Evolutionary conservation across 176 grass and related monocot species (phyloP), one percentile per base, ranked within the genome.

Genomic region (Neostapfia colusana): DNA sequence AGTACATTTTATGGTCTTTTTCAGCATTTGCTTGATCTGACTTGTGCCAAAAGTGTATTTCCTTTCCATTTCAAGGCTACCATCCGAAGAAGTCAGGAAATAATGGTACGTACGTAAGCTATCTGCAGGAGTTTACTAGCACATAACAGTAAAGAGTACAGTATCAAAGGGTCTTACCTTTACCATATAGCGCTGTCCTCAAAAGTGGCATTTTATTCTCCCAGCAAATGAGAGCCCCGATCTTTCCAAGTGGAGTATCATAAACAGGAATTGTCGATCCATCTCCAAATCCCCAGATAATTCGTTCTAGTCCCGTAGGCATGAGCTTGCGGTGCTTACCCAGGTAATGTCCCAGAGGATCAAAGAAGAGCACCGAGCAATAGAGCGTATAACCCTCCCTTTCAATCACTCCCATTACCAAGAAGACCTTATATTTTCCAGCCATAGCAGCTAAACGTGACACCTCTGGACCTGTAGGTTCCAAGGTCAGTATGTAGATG

Each of bases 191-290:
- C 4, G 91, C 91, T 15, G 91, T 95, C 69, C 95, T 88, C 16
- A 99, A 57, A 67, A 99, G 89, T 69, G 91, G 95, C 91, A 99
- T 99, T 65, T 75, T 92, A 79, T 99, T 99, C 76, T 99, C 95
- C 89, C 91, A 95, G 77, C 91, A 99, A 86, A 99, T 99, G 31
- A 99, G 82, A 8, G 89, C 91, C 46, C 95, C 95, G 4, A 95
- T 99, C 61, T 95, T 99, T 67, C 95, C 95, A 78, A 99, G 58
- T 24, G 91, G 82, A 48, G 95, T 95, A 58, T 99, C 95, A 82
- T 88, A 98, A 71, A 98, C 95, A 24, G 91, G 95, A 75, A 91
- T 89, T 15, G 94, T 97, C 2, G 91, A 98, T 49, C 91, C 95
- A 84, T 95, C 89, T 72, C 95, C 89, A 64, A 90, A 98, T 59